Evolutionary conservation across 257 asterid species (phyloP), one percentile per base, ranked within the genome.

Genomic region (Forsythia viridissima): DNA sequence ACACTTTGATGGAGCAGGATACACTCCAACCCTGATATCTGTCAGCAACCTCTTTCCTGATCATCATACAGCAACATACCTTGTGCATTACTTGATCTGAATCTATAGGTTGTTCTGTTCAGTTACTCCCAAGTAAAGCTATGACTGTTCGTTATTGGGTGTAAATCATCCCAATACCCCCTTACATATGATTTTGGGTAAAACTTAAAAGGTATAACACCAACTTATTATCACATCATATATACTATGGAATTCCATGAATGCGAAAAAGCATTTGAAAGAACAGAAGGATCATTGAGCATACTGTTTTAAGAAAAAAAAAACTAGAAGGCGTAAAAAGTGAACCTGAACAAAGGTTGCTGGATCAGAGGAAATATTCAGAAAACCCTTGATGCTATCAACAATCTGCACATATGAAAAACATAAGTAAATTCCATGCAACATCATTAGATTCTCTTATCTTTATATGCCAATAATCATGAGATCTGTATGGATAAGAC

Each of bases 301-400:
- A 69, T 63, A 11, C 7, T 36, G 74, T 6, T 66, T 61, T 24
- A 2, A 43, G 44, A 73, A 9, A 1, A n/a, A 2, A 0, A 42
- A 68, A 39, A 44, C n/a, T 6, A 57, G 16, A 9, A 39, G 30
- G 5, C 18, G 48, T n/a, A 70, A 83, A 46, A 37, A 30, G 73
- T 24, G 42, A 80, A 94, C 98, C 98, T 94, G 97, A 76, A 90
- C 80, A 78, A 94, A 89, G 44, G 98, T 91, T 34, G 92, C 86
- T 10, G 98, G 98, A 46, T 92, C 92, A 73, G 90, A 66, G 51
- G 93, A 46, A 41, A 94, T 91, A 81, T 89, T 85, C 84, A 92
- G 81, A 70, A 61, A 91, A 4, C 93, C 90, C 51, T 43, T 81
- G 80, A 94, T 84, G 89, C 94, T 86, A 74, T 87, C 97, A 80